Evolutionary conservation across 805 yeast genomes (phyloP), one percentile per base, ranked within the genome.

Genomic region (Yarrowia alimentaria): DNA sequence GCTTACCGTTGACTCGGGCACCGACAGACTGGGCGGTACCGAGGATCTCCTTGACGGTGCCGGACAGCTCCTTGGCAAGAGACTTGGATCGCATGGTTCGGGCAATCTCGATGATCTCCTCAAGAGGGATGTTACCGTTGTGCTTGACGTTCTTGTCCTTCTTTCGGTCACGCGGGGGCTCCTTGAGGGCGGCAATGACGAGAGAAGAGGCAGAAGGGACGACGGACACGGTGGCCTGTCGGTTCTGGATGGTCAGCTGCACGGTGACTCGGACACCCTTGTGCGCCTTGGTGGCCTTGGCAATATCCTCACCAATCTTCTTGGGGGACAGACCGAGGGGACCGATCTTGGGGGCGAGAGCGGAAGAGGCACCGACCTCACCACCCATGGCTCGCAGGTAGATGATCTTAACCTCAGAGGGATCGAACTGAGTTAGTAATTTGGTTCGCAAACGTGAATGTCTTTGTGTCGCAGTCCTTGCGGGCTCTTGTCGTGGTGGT

Each of bases 321-420:
- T 91, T 93, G 80, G 99, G 97, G 60, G 97, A 89, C 68, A 93
- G 81, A 89, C 99, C 99, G 73, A 93, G 87, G 67, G 99, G 99
- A 87, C 99, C 99, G 72, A 93, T 93, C 91, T 93, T 93, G 74
- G 99, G 99, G 67, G 99, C 99, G 70, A 93, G 85, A 64, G 99
- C 96, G 64, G 99, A 86, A 60, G 98, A 89, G 70, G 97, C 96
- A 80, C 98, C 99, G 69, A 93, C 94, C 82, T 93, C 99, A 83
- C 99, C 99, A 86, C 99, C 99, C 67, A 89, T 94, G 77, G 99
- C 97, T 85, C 99, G 88, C 77, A 93, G 80, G 87, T 91, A 91
- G 78, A 93, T 80, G 86, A 78, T 87, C 78, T 90, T 90, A 74
- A 93, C 96, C 86, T 93, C 99, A 80, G 65, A 78, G 72, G 99